phyloP scores from a whole-genome alignment of 345 rosid species.

The Melaleuca quinquenervia region DNA sequence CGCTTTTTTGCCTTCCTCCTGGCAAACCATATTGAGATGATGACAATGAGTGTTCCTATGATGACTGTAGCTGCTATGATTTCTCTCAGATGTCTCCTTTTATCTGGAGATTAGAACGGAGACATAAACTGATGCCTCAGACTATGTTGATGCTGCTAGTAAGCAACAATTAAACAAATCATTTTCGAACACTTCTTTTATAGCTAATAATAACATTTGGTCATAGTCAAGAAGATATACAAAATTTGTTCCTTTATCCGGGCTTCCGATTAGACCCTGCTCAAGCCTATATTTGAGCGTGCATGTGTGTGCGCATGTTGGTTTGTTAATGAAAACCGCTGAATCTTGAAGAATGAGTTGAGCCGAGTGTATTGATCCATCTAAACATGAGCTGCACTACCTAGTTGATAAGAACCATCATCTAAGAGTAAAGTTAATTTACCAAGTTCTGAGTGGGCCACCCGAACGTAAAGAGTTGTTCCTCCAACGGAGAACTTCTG shows the following conservation, averaged over 20 bases:
- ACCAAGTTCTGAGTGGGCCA: constrained; percentile 8
- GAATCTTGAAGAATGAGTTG: not conserved
- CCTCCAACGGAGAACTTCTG: not conserved
- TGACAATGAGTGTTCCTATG: not conserved
- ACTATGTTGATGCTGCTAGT: not conserved
- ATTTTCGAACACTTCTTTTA: not conserved
- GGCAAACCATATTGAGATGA: not conserved
- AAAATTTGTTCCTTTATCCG: not conserved
- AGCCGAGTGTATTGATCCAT: not conserved
- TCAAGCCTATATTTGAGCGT: not conserved
- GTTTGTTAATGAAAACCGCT: not conserved
- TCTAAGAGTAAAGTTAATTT: not conserved
- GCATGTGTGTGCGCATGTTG: not conserved
- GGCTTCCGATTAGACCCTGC: not conserved
- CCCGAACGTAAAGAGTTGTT: constrained; percentile 3
- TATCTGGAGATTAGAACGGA: not conserved
- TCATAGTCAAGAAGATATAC: not conserved
- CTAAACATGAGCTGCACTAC: not conserved
- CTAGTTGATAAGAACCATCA: not conserved
- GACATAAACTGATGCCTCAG: not conserved
- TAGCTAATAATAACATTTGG: not conserved
- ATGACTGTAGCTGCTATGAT: not conserved
- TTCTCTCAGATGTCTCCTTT: no score
- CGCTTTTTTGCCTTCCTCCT: not conserved
- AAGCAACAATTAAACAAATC: not conserved